A percentile compares a stretch with the other conserved stretches of the same genome.
phyloP scores from a whole-genome alignment of 257 asterid species.

The Plantago ovata region DNA sequence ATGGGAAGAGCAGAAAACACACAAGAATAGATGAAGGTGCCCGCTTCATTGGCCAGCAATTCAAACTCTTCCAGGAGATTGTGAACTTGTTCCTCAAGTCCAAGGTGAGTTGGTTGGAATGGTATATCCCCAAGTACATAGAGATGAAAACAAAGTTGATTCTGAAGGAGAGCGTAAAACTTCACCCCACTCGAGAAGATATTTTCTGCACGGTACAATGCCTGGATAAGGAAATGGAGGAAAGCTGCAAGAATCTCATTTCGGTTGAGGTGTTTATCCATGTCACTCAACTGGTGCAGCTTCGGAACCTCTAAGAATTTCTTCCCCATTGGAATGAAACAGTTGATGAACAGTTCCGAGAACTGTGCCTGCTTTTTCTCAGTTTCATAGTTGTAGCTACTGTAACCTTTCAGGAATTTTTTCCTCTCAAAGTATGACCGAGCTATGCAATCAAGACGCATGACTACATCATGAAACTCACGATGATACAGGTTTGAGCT shows the following conservation, averaged over 20 bases:
- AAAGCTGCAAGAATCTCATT: slow-evolving; percentile 12
- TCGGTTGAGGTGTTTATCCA: not conserved
- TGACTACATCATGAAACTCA: no score
- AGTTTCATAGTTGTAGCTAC: no score
- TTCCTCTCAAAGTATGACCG: no score
- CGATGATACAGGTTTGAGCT: no score
- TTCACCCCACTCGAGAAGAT: not conserved
- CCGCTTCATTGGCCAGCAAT: not conserved
- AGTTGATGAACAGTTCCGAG: no score
- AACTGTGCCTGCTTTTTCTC: no score
- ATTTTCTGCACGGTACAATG: not conserved
- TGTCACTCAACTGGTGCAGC: no score
- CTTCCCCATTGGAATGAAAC: no score
- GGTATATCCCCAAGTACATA: slow-evolving; percentile 15
- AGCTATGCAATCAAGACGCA: no score
- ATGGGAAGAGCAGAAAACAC: not conserved
- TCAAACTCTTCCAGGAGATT: not conserved
- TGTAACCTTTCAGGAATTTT: no score
- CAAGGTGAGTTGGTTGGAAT: not conserved
- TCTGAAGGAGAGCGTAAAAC: not conserved
- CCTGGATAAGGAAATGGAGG: slow-evolving; percentile 2
- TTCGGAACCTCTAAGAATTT: no score
- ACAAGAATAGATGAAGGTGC: not conserved
- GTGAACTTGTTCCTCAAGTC: not conserved
- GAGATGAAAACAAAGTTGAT: slow-evolving; percentile 15